phyloP scores from a whole-genome alignment of 2,329 filamentous ascomycete genomes.

The Shiraia sp. region DNA sequence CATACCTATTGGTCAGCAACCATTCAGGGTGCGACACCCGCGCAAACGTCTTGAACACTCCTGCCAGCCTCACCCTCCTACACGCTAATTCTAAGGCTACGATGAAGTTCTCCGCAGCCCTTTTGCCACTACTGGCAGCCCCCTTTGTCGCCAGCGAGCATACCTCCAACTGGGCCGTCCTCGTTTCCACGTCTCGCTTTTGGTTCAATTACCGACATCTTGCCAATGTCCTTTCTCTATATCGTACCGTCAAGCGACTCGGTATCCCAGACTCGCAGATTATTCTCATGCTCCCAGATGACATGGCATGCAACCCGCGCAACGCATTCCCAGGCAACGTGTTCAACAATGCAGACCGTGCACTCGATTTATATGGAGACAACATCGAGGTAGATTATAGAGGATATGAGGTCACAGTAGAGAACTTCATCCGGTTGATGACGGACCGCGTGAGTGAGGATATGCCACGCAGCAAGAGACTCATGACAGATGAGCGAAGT shows the following conservation, averaged over 20 bases:
- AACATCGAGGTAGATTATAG: conserved; percentile 99
- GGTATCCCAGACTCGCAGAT: conserved; percentile 98
- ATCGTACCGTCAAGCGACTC: conserved; percentile 95
- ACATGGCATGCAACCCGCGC: conserved; percentile 99
- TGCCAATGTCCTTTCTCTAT: conserved; percentile 95
- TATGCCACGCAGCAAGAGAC: conserved; percentile 89
- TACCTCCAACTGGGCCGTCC: conserved; percentile 98
- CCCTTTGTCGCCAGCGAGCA: conserved; percentile 67
- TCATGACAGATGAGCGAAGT: conserved; percentile 91
- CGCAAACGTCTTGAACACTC: not conserved
- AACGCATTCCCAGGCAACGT: conserved; percentile 98
- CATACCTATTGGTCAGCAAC: not conserved
- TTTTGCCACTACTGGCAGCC: conserved; percentile 35
- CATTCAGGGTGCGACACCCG: no score
- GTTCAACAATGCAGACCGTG: conserved; percentile 96
- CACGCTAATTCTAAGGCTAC: not conserved
- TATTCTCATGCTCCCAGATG: conserved; percentile 99
- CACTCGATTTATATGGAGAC: conserved; percentile 94
- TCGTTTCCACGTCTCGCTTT: conserved; percentile 98
- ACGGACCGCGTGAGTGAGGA: conserved; percentile 94
- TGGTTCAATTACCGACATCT: conserved; percentile 99
- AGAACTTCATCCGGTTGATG: conserved; percentile 95
- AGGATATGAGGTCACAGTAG: conserved; percentile 97
- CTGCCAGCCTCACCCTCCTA: not conserved
- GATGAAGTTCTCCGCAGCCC: conserved; percentile 32